Percentiles rank a stretch among this genome's conserved stretches.
phyloP scores from a whole-genome alignment of 1,284 basidiomycete species.

The Earliella scabrosa region DNA sequence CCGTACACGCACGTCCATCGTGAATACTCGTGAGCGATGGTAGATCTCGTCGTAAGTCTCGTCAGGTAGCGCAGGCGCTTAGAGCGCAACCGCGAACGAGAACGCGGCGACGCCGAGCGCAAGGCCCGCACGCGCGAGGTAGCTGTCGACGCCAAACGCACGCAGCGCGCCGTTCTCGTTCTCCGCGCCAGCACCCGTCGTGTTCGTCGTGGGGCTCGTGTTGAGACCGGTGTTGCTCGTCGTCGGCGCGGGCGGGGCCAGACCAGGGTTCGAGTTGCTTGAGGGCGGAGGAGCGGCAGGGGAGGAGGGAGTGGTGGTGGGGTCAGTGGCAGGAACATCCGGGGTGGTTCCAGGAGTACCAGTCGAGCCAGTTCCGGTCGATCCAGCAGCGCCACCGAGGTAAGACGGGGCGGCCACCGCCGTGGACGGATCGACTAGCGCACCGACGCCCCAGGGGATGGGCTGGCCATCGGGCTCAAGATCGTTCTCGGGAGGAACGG shows the following conservation, averaged over 20 bases:
- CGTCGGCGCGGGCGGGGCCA: no score
- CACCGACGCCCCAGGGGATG: conserved; percentile 76
- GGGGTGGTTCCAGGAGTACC: not conserved
- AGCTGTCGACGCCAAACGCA: conserved; percentile 20
- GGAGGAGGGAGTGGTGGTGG: not conserved
- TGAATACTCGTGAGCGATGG: not conserved
- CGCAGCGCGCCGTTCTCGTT: conserved; percentile 17
- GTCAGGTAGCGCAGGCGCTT: not conserved
- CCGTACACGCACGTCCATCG: not conserved
- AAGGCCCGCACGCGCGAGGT: conserved; percentile 22
- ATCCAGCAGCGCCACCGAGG: not conserved
- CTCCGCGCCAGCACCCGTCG: not conserved
- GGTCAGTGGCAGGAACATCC: not conserved
- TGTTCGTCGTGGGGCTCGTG: not conserved
- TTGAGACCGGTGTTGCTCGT: not conserved
- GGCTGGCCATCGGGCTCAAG: conserved; percentile 55
- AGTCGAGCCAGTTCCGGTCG: not conserved
- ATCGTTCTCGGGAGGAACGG: conserved; percentile 52
- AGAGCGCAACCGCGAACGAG: conserved; percentile 28
- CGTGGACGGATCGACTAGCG: conserved; percentile 48
- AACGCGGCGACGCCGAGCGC: conserved; percentile 28
- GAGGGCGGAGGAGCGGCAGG: not conserved
- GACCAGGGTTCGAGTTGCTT: no score
- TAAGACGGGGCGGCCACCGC: conserved; percentile 35
- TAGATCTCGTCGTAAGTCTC: not conserved